These are phyloP conservation scores for Salix arbutifolia DNA, from an alignment of 345 rosid species.

Conservation along the genomic window DNA sequence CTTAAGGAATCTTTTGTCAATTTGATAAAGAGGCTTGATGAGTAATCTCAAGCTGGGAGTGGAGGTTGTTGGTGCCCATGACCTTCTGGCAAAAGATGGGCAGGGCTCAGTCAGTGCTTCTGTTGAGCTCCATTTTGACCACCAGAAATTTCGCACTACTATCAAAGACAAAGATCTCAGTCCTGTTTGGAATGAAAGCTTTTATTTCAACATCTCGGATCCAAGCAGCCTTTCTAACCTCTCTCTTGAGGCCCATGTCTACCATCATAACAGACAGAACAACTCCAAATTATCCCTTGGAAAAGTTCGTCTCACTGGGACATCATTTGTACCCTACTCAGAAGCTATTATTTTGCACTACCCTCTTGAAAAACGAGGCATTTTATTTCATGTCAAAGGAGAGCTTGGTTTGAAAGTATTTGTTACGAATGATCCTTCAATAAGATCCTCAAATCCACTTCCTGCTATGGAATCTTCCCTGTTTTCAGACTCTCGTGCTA, in stretches of 20 bases:
- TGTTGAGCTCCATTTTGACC: slow-evolving; percentile 82
- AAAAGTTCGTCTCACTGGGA: slow-evolving; percentile 63
- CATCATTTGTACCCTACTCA: slow-evolving; percentile 64
- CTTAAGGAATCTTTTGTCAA: not conserved
- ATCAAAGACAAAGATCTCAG: slow-evolving; percentile 58
- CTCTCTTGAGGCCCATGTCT: slow-evolving; percentile 61
- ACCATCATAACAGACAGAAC: slow-evolving; percentile 35
- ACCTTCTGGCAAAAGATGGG: slow-evolving; percentile 58
- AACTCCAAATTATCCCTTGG: slow-evolving; percentile 57
- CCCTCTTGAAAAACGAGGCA: slow-evolving; percentile 62
- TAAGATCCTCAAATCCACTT: slow-evolving; percentile 43
- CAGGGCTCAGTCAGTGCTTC: slow-evolving; percentile 42
- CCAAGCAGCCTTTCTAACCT: slow-evolving; percentile 50
- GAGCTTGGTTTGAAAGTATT: slow-evolving; percentile 78
- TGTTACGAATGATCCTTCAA: slow-evolving; percentile 56
- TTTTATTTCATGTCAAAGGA: slow-evolving; percentile 61
- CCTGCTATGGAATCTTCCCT: slow-evolving; percentile 46
- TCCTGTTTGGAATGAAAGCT: slow-evolving; percentile 82
- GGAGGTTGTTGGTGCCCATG: slow-evolving; percentile 74
- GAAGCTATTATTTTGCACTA: slow-evolving; percentile 74
- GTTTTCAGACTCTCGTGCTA: slow-evolving; percentile 27
- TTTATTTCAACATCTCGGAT: slow-evolving; percentile 77
- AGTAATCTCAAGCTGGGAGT: slow-evolving; percentile 75
- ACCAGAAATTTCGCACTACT: slow-evolving; percentile 62
- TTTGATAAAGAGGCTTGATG: slow-evolving; percentile 32